These are phyloP conservation scores for Fusarium sp. DNA, from an alignment of 2,329 filamentous ascomycete genomes.

Conservation along the genomic window DNA sequence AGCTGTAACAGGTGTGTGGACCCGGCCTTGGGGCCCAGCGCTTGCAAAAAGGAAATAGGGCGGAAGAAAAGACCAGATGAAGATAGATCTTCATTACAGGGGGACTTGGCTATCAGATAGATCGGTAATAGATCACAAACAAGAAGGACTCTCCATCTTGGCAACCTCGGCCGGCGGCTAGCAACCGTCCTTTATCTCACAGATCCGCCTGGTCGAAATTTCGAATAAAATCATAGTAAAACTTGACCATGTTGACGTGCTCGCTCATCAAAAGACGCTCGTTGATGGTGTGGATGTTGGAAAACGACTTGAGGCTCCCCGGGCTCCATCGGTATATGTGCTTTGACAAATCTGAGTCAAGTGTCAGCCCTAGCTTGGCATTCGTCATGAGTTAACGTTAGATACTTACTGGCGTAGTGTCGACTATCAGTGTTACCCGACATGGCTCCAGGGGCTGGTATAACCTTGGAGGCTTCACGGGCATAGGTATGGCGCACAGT, in stretches of 20 bases:
- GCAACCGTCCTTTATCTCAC: neutral
- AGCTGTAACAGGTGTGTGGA: slow-evolving; percentile 44
- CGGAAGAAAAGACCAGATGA: slow-evolving; percentile 26
- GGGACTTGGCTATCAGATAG: neutral
- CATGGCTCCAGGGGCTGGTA: slow-evolving; percentile 21
- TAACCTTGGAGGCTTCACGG: neutral
- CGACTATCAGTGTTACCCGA: slow-evolving; percentile 26
- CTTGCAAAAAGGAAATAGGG: neutral
- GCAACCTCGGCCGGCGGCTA: neutral
- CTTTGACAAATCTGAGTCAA: slow-evolving; percentile 2
- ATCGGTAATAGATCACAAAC: neutral
- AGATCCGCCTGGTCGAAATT: slow-evolving; percentile 8
- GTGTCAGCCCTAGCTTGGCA: neutral
- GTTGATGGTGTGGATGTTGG: slow-evolving; percentile 13
- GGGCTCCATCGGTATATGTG: slow-evolving; percentile 17
- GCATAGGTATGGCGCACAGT: slow-evolving; percentile 14
- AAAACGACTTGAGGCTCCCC: slow-evolving; percentile 7
- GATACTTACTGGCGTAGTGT: slow-evolving; percentile 17
- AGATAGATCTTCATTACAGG: slow-evolving; percentile 4
- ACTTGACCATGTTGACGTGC: slow-evolving; percentile 16
- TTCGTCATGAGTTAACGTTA: neutral
- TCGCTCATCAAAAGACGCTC: slow-evolving; percentile 22
- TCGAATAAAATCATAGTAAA: slow-evolving; percentile 20
- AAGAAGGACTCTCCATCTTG: neutral
- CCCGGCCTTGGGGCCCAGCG: slow-evolving; percentile 18